A percentile compares a stretch with the other conserved stretches of the same genome.
These are phyloP conservation scores for Claviceps lovelessii DNA, from an alignment of 2,329 filamentous ascomycete genomes.

Conservation along the genomic window DNA sequence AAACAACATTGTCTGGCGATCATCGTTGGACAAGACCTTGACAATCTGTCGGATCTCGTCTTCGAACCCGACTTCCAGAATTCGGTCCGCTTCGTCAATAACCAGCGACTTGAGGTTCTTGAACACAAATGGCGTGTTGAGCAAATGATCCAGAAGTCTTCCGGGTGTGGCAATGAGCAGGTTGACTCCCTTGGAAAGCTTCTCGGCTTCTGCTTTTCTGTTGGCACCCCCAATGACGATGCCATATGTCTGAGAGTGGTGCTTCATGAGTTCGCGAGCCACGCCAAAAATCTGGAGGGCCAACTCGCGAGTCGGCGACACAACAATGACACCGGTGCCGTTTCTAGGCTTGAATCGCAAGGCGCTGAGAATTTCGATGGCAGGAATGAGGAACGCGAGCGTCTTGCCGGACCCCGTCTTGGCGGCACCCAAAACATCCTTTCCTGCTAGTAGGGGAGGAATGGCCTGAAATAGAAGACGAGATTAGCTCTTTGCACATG, in stretches of 20 bases:
- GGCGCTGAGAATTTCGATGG: conserved; percentile 80
- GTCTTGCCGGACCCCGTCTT: conserved; percentile 97
- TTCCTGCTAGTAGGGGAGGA: conserved; percentile 73
- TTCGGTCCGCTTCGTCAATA: conserved; percentile 93
- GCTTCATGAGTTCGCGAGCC: conserved; percentile 78
- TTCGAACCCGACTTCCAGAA: conserved; percentile 94
- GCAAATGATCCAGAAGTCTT: conserved; percentile 80
- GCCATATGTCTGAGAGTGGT: conserved; percentile 87
- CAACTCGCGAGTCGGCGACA: conserved; percentile 85
- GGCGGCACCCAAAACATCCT: conserved; percentile 85
- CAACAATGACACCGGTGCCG: conserved; percentile 79
- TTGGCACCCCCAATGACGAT: conserved; percentile 96
- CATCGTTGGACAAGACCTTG: conserved; percentile 77
- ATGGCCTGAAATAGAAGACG: conserved; percentile 39
- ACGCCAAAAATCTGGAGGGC: conserved; percentile 95
- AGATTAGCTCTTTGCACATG: background rate
- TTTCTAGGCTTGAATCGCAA: conserved; percentile 91
- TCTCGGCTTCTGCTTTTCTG: conserved; percentile 77
- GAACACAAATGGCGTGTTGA: conserved; percentile 83
- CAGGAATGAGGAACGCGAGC: conserved; percentile 83
- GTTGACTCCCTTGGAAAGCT: conserved; percentile 88
- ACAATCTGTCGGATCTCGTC: conserved; percentile 96
- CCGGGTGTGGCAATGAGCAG: conserved; percentile 88
- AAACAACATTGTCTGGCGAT: conserved; percentile 94
- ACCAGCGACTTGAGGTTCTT: conserved; percentile 87